A percentile compares a stretch with the other conserved stretches of the same genome.
These are phyloP conservation scores for Mycosphaerelloides madeirae DNA, from an alignment of 2,329 filamentous ascomycete genomes.

Conservation along the genomic window DNA sequence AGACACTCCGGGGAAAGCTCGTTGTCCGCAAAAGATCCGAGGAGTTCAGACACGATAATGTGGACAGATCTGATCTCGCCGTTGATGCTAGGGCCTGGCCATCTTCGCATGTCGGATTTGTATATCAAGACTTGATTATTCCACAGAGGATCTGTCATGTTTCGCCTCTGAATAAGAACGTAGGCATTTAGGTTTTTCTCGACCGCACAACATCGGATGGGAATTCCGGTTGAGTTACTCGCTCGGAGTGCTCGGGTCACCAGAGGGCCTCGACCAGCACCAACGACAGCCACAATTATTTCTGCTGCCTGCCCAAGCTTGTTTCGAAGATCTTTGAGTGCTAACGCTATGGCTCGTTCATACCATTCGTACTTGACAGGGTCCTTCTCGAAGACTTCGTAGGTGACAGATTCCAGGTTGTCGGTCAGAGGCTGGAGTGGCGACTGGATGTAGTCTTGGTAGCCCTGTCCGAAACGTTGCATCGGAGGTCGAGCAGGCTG, in stretches of 20 bases:
- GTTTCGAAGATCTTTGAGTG: constrained; percentile 74
- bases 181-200: constrained; percentile 99
- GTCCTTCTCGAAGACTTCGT: constrained; percentile 97
- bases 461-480: constrained; percentile 64
- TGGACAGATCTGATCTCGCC: constrained; percentile 67
- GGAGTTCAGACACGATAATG: constrained; percentile 87
- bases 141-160: constrained; percentile 67
- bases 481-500: constrained; percentile 63
- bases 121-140: constrained; percentile 74
- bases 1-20: constrained; percentile 95
- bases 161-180: constrained; percentile 83
- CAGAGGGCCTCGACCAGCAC: constrained; percentile 85
- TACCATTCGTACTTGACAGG: constrained; percentile 98
- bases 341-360: constrained; percentile 74
- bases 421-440: constrained; percentile 92
- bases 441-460: constrained; percentile 93
- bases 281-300: constrained; percentile 85
- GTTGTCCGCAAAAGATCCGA: constrained; percentile 95
- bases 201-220: constrained; percentile 82
- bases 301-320: constrained; percentile 69
- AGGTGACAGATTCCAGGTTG: constrained; percentile 94
- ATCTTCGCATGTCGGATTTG: constrained; percentile 95
- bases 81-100: constrained; percentile 69
- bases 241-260: constrained; percentile 83
- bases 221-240: constrained; percentile 67